These are phyloP conservation scores for Mimosa pudica DNA, from an alignment of 306 rosid genomes.

Conservation along the genomic window DNA sequence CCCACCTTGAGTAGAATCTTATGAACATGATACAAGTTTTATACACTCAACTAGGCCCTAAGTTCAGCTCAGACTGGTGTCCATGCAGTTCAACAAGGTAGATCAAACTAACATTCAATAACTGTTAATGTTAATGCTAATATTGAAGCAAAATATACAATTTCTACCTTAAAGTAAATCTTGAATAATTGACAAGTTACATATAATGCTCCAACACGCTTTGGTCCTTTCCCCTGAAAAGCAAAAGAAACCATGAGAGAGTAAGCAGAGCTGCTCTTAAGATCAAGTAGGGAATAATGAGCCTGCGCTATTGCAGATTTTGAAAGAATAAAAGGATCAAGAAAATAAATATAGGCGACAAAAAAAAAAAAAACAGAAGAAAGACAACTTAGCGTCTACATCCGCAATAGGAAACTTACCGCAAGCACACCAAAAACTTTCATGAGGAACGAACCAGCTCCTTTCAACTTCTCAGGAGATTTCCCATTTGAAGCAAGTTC, in stretches of 20 bases:
- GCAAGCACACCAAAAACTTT: slow-evolving; percentile 95
- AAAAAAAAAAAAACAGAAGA: not conserved
- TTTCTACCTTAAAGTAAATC: slow-evolving; percentile 84
- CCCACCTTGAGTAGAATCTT: not conserved
- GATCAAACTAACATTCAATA: slow-evolving; percentile 10
- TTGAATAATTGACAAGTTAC: slow-evolving; percentile 96
- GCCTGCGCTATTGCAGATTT: not conserved
- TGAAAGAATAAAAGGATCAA: not conserved
- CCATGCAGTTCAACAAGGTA: slow-evolving; percentile 22
- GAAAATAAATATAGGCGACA: not conserved
- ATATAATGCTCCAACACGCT: slow-evolving; percentile 93
- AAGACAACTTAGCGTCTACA: not conserved
- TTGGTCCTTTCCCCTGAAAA: slow-evolving; percentile 88
- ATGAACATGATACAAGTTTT: slow-evolving; percentile 16
- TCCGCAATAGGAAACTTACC: slow-evolving; percentile 49
- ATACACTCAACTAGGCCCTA: slow-evolving; percentile 17
- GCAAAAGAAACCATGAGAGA: slow-evolving; percentile 27
- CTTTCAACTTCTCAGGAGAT: slow-evolving; percentile 91
- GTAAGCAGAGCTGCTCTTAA: slow-evolving; percentile 24
- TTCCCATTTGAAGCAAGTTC: slow-evolving; percentile 78
- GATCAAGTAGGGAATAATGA: not conserved
- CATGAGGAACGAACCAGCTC: slow-evolving; percentile 96
- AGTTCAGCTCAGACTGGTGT: slow-evolving; percentile 13
- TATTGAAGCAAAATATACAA: slow-evolving; percentile 23
- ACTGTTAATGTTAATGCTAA: not conserved